phyloP scores from a whole-genome alignment of 768 basidiomycete genomes.

The Lentinula lateritia region DNA sequence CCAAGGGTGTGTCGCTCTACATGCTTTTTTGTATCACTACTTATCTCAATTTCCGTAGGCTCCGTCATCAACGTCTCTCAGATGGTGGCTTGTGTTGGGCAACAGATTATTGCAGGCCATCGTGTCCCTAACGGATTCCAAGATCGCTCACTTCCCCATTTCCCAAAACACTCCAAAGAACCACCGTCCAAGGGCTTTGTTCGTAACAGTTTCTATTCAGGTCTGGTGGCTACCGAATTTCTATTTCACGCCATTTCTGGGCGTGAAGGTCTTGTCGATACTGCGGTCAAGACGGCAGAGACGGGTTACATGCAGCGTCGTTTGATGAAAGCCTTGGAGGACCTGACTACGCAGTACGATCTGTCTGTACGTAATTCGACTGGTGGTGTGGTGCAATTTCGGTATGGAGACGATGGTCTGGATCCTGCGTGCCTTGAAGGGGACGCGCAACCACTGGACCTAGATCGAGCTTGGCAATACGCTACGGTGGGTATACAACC shows the following conservation, averaged over 20 bases:
- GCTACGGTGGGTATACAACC: slow-evolving; percentile 50
- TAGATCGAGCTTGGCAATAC: slow-evolving; percentile 82
- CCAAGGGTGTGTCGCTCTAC: slow-evolving; percentile 66
- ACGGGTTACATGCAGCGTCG: slow-evolving; percentile 99
- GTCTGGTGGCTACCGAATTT: slow-evolving; percentile 91
- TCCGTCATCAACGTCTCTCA: slow-evolving; percentile 99
- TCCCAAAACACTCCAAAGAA: slow-evolving; percentile 93
- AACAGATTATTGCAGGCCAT: slow-evolving; percentile 96
- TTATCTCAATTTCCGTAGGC: slow-evolving; percentile 34
- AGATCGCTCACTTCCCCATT: slow-evolving; percentile 98
- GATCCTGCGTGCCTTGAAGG: slow-evolving; percentile 97
- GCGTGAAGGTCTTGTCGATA: slow-evolving; percentile 97
- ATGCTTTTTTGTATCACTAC: neutral
- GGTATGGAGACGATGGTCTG: slow-evolving; percentile 94
- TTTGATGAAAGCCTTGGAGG: slow-evolving; percentile 98
- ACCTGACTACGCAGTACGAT: slow-evolving; percentile 95
- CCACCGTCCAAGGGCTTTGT: slow-evolving; percentile 99
- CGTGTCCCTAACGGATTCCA: slow-evolving; percentile 99
- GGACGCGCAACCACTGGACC: slow-evolving; percentile 90
- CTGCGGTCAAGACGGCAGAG: slow-evolving; percentile 99
- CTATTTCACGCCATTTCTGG: slow-evolving; percentile 99
- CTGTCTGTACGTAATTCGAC: slow-evolving; percentile 90
- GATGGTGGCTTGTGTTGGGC: slow-evolving; percentile 99
- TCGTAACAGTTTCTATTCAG: slow-evolving; percentile 93
- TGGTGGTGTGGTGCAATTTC: slow-evolving; percentile 95